Conservation (phyloP, 345 rosid species). For the Pseudoturritis turrita region DNA sequence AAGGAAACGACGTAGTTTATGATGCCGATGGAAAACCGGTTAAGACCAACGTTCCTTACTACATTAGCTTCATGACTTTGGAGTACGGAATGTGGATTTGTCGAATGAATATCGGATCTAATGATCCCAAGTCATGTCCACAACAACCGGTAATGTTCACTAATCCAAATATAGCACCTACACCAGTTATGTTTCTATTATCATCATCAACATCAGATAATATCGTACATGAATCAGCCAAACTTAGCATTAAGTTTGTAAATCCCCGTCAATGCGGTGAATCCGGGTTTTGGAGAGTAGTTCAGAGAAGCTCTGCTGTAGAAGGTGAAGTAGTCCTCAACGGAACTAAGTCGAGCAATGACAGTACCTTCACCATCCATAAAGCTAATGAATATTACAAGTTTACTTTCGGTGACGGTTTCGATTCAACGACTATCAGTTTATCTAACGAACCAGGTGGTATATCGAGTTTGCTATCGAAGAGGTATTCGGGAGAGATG, state of each 20-base stretch:
- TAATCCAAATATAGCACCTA: neutral
- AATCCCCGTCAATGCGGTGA: neutral
- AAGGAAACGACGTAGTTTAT: constrained; percentile 9
- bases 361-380: neutral
- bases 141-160: constrained; percentile 28
- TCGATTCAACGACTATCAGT: neutral
- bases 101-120: neutral
- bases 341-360: neutral
- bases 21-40: neutral
- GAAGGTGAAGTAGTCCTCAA: constrained; percentile 14
- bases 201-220: neutral
- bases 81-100: constrained; percentile 25
- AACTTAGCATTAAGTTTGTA: constrained; percentile 8
- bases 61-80: constrained; percentile 19
- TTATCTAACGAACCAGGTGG: neutral
- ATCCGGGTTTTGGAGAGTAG: constrained; percentile 18
- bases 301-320: neutral
- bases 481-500: constrained; percentile 10
- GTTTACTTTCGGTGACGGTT: neutral
- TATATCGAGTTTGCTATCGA: neutral
- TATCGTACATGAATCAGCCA: neutral
- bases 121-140: constrained; percentile 2
- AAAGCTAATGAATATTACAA: constrained; percentile 3
- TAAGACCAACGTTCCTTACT: constrained; percentile 12
- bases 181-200: constrained; percentile 3